Conservation (phyloP, 2,329 filamentous ascomycete species). For the Talaromyces rugulosus region DNA sequence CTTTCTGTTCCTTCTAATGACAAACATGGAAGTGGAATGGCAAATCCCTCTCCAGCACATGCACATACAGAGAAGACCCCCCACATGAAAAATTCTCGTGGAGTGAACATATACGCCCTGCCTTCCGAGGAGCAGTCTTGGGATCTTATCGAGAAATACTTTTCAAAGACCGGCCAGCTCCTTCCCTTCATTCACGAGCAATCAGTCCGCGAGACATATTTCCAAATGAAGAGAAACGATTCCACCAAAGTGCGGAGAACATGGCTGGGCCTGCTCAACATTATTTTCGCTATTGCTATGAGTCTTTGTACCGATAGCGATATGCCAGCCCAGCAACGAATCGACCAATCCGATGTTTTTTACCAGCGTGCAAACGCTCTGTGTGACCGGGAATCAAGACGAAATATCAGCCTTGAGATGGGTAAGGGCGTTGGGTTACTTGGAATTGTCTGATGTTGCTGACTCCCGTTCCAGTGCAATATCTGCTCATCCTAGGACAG, state of each 20-base stretch:
- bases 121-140: conserved; percentile 27
- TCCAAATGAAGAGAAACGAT: conserved; percentile 24
- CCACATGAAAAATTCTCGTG: not conserved
- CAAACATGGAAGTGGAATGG: not conserved
- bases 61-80: not conserved
- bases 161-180: conserved; percentile 33
- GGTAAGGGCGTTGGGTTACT: conserved; percentile 22
- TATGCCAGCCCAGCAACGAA: conserved; percentile 31
- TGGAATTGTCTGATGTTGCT: not conserved
- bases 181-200: conserved; percentile 39
- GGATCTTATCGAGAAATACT: conserved; percentile 33
- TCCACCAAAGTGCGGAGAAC: conserved; percentile 40
- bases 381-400: conserved; percentile 39
- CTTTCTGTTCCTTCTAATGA: conserved; percentile 4
- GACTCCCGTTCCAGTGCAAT: conserved; percentile 39
- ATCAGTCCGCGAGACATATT: conserved; percentile 32
- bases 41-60: not conserved
- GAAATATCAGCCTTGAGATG: conserved; percentile 43
- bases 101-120: conserved; percentile 27
- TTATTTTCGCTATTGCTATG: conserved; percentile 47
- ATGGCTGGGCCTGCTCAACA: conserved; percentile 50
- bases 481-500: conserved; percentile 46
- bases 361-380: conserved; percentile 43
- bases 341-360: conserved; percentile 42
- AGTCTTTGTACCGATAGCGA: conserved; percentile 29